phyloP scores from a whole-genome alignment of 164 flowering plant species.

The Pachysandra terminalis region DNA sequence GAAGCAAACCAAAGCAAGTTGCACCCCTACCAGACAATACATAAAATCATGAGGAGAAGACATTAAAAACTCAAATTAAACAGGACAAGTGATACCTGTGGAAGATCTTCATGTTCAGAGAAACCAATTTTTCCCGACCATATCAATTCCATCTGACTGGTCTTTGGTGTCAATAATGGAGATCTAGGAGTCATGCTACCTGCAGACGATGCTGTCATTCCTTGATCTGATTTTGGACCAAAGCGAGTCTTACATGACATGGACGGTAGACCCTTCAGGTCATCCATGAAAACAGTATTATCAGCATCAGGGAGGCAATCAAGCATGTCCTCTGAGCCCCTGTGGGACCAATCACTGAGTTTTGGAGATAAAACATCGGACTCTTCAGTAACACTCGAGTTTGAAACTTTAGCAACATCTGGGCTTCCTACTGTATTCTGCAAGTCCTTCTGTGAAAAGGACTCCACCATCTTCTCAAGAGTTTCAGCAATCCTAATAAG shows the following conservation, averaged over 20 bases:
- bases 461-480: slow-evolving; percentile 86
- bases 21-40: too few relatives aligned
- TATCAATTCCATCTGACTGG: slow-evolving; percentile 79
- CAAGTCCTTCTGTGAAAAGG: slow-evolving; percentile 67
- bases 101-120: slow-evolving; percentile 84
- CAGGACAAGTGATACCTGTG: slow-evolving; percentile 53
- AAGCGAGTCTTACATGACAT: slow-evolving; percentile 95
- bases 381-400: slow-evolving; percentile 91
- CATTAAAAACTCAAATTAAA: background rate
- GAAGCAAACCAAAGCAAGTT: background rate
- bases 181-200: slow-evolving; percentile 99
- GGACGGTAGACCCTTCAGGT: slow-evolving; percentile 75
- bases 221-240: slow-evolving; percentile 98
- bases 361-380: slow-evolving; percentile 83
- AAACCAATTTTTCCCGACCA: slow-evolving; percentile 73
- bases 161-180: slow-evolving; percentile 82
- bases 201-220: slow-evolving; percentile 96
- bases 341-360: slow-evolving; percentile 89
- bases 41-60: too few relatives aligned
- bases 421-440: slow-evolving; percentile 72
- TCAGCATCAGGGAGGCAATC: slow-evolving; percentile 85
- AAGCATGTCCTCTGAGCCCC: slow-evolving; percentile 99
- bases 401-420: slow-evolving; percentile 80
- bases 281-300: slow-evolving; percentile 67
- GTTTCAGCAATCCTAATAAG: slow-evolving; percentile 77